Conservation (phyloP, 2,329 filamentous ascomycete species). For the Scortechinia acanthostroma region DNA sequence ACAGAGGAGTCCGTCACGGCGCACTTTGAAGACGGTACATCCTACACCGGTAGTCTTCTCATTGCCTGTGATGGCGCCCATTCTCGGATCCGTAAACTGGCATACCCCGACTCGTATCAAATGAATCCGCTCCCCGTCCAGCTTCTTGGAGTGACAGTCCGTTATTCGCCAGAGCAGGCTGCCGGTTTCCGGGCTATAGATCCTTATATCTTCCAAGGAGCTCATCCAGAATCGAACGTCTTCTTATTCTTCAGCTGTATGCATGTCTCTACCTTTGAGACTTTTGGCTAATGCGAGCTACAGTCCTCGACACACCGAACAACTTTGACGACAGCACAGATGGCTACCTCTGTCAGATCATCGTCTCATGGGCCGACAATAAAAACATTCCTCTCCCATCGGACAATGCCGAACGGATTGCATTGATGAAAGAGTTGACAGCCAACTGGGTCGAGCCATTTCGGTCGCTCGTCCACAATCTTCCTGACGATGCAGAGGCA, state of each 20-base stretch:
- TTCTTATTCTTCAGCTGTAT: conserved; percentile 44
- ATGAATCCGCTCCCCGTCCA: conserved; percentile 35
- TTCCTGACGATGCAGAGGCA: conserved; percentile 30
- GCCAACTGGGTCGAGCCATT: conserved; percentile 40
- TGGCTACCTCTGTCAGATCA: conserved; percentile 36
- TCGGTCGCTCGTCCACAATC: conserved; percentile 24
- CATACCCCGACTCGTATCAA: conserved; percentile 23
- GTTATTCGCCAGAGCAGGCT: conserved; percentile 29
- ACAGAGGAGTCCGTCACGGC: conserved; percentile 24
- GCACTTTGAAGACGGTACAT: conserved; percentile 35
- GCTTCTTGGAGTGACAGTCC: conserved; percentile 34
- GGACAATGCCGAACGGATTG: conserved; percentile 24
- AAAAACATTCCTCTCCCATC: conserved; percentile 28
- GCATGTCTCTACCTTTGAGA: conserved; percentile 7
- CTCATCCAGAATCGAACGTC: conserved; percentile 37
- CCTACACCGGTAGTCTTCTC: conserved; percentile 29
- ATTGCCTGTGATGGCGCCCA: conserved; percentile 41
- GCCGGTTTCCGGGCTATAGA: conserved; percentile 35
- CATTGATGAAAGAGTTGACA: conserved; percentile 32
- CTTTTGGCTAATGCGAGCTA: background rate
- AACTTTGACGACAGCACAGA: conserved; percentile 24
- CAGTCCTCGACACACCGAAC: conserved; percentile 38
- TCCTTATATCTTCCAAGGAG: conserved; percentile 45
- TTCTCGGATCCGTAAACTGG: conserved; percentile 27
- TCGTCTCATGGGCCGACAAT: conserved; percentile 38